These are phyloP conservation scores for Colletotrichum chrysophilum DNA, from an alignment of 2,329 filamentous ascomycete species.

Conservation along the genomic window DNA sequence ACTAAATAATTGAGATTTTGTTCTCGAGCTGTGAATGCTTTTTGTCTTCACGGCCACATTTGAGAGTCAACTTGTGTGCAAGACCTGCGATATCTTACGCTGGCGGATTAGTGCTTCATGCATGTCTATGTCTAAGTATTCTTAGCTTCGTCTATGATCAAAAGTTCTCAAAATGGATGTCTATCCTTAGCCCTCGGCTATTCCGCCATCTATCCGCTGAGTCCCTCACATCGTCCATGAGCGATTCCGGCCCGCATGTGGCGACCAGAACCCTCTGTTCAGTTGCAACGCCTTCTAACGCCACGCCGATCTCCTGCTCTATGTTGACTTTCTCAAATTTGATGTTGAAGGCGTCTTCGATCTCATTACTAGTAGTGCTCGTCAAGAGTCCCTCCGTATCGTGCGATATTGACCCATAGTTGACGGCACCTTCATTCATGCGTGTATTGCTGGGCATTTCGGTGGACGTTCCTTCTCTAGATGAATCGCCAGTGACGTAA, in stretches of 20 bases:
- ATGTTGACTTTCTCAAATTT: not conserved
- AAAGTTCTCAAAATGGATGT: not conserved
- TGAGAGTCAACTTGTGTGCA: not conserved
- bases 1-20: not conserved
- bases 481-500: not conserved
- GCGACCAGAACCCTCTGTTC: not conserved
- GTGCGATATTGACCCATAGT: not conserved
- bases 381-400: not conserved
- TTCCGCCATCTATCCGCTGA: not conserved
- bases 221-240: not conserved
- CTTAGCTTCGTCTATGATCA: not conserved
- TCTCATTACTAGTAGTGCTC: not conserved
- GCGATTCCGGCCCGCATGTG: not conserved
- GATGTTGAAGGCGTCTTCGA: not conserved
- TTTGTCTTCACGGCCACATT: not conserved
- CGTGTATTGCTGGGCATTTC: accelerated
- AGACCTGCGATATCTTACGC: not conserved
- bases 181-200: not conserved
- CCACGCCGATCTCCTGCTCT: not conserved
- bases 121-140: not conserved
- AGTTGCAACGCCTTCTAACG: not conserved
- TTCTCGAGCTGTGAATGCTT: not conserved
- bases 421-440: not conserved
- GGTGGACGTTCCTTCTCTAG: accelerated
- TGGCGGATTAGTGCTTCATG: not conserved